Percentiles rank a stretch among this genome's conserved stretches.
Conservation (phyloP, 495 filamentous ascomycete genomes). For the Aspergillus affinis region DNA sequence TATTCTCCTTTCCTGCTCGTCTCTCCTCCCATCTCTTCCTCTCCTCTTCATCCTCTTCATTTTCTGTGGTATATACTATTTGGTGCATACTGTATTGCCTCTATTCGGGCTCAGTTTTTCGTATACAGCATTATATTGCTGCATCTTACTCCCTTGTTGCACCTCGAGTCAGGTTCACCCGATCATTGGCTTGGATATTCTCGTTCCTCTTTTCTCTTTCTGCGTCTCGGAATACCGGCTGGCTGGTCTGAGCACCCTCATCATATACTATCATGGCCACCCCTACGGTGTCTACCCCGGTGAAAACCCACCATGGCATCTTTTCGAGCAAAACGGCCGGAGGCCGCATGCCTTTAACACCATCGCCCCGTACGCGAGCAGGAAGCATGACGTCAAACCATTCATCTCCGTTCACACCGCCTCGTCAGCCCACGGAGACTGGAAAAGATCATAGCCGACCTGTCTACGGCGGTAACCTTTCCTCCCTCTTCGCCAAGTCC, state of each 20-base stretch:
- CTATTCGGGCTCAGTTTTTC: conserved; percentile 15
- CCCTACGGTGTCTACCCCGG: conserved; percentile 81
- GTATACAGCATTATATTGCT: conserved; percentile 19
- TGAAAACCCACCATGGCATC: conserved; percentile 89
- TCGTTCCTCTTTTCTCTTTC: conserved; percentile 2
- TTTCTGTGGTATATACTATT: conserved; percentile 30
- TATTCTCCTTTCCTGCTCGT: conserved; percentile 31
- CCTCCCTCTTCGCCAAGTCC: conserved; percentile 69
- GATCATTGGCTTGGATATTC: background rate
- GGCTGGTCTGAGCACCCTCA: conserved; percentile 16
- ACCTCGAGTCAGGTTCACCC: conserved; percentile 20
- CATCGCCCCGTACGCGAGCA: conserved; percentile 69
- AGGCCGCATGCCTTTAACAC: conserved; percentile 90
- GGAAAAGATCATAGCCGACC: conserved; percentile 48
- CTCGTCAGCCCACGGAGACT: conserved; percentile 48
- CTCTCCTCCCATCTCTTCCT: conserved; percentile 13
- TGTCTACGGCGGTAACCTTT: conserved; percentile 70
- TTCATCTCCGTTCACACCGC: conserved; percentile 78
- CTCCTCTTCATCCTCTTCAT: conserved; percentile 21
- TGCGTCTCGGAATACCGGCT: conserved; percentile 5
- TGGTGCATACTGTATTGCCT: conserved; percentile 30
- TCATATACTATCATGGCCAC: conserved; percentile 72
- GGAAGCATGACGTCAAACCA: conserved; percentile 50
- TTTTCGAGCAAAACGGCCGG: conserved; percentile 92
- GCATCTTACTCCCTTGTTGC: conserved; percentile 21